A percentile compares a stretch with the other conserved stretches of the same genome.
These are phyloP conservation scores for Apiospora pterosperma DNA, from an alignment of 2,329 filamentous ascomycete genomes.

Conservation along the genomic window DNA sequence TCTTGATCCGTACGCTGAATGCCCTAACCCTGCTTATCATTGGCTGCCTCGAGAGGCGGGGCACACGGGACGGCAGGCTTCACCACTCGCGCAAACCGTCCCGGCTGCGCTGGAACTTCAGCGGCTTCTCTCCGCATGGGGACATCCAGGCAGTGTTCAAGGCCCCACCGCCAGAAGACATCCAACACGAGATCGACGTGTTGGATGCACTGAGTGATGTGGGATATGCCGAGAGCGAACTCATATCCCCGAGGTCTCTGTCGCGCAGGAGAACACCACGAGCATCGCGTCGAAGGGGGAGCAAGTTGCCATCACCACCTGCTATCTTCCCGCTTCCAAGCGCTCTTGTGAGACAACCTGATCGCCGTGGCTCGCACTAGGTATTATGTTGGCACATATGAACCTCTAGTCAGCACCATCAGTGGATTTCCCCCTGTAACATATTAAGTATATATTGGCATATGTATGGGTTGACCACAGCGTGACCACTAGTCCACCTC, in stretches of 20 bases:
- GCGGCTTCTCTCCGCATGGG: slow-evolving; percentile 50
- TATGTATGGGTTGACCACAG: no score
- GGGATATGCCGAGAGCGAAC: slow-evolving; percentile 9
- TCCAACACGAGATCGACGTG: slow-evolving; percentile 30
- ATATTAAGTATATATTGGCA: no score
- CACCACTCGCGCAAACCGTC: slow-evolving; percentile 4
- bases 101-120: slow-evolving; percentile 41
- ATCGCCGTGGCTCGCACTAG: background rate
- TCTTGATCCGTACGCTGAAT: slow-evolving; percentile 60
- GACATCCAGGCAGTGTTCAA: slow-evolving; percentile 61
- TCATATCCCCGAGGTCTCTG: slow-evolving; percentile 3
- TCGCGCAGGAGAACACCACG: background rate
- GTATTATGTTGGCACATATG: no score
- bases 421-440: no score
- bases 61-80: slow-evolving; percentile 27
- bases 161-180: slow-evolving; percentile 47
- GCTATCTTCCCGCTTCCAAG: background rate
- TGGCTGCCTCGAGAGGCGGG: slow-evolving; percentile 56
- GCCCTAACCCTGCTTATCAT: slow-evolving; percentile 60
- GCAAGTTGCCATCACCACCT: background rate
- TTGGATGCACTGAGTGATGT: slow-evolving; percentile 31
- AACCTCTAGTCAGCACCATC: no score
- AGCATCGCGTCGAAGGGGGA: background rate
- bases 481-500: no score
- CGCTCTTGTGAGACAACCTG: background rate